Conservation (phyloP, 2,329 filamentous ascomycete genomes). For the Fusarium robinianum region DNA sequence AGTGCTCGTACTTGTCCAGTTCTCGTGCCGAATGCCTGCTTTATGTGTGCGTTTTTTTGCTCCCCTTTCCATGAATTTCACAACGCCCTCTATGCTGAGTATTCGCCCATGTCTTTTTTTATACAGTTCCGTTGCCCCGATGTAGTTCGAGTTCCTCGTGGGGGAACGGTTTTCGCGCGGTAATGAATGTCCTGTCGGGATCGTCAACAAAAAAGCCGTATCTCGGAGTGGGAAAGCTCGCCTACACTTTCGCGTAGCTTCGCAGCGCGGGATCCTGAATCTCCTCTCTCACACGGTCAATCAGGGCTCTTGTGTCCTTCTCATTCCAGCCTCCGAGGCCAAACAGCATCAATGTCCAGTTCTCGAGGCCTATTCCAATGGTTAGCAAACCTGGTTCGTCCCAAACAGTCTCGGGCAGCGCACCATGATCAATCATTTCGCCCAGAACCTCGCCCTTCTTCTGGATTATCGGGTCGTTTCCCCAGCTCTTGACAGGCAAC, state of each 20-base stretch:
- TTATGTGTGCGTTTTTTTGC: too few relatives aligned
- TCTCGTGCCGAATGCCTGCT: too few relatives aligned
- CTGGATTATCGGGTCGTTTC: slow-evolving; percentile 45
- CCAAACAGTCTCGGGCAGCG: slow-evolving; percentile 3
- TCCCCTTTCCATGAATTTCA: too few relatives aligned
- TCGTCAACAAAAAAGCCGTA: slow-evolving; percentile 1
- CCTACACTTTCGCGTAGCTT: slow-evolving; percentile 41
- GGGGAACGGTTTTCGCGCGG: slow-evolving; percentile 37
- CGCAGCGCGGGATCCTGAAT: slow-evolving; percentile 37
- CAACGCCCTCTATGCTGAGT: too few relatives aligned
- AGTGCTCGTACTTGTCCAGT: too few relatives aligned
- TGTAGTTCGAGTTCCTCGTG: not conserved
- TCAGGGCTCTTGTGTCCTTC: slow-evolving; percentile 36
- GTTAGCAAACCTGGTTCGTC: slow-evolving; percentile 12
- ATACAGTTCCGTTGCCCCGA: not conserved
- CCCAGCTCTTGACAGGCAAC: slow-evolving; percentile 47
- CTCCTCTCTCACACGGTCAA: slow-evolving; percentile 41
- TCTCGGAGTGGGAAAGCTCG: not conserved
- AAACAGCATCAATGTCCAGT: slow-evolving; percentile 42
- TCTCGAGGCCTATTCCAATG: slow-evolving; percentile 32
- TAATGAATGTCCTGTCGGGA: slow-evolving; percentile 38
- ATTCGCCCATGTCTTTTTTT: too few relatives aligned
- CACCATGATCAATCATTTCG: slow-evolving; percentile 46
- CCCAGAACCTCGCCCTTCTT: slow-evolving; percentile 45
- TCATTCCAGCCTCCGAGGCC: slow-evolving; percentile 41